phyloP scores from a whole-genome alignment of 2,329 filamentous ascomycete genomes.

The Neopestalotiopsis clavispora region DNA sequence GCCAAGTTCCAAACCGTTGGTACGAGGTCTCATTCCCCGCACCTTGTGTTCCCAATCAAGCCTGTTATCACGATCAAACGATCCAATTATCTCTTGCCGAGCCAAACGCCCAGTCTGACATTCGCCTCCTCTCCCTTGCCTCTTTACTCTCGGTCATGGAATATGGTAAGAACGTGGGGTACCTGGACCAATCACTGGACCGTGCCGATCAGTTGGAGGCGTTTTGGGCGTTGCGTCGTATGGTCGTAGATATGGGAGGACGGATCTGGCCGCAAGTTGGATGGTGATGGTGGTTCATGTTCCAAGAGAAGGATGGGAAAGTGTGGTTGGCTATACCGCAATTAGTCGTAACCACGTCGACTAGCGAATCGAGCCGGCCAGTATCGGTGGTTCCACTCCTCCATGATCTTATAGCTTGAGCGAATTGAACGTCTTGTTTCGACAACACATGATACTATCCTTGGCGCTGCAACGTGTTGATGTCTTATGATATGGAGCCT shows the following conservation, averaged over 20 bases:
- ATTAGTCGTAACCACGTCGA: background rate
- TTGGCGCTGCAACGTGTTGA: background rate
- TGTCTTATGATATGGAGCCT: background rate
- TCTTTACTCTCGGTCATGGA: background rate
- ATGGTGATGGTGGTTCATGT: background rate
- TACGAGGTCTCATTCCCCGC: conserved; percentile 6
- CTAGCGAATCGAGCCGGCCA: conserved; percentile 9
- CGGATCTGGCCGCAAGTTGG: conserved; percentile 1
- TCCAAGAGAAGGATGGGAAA: background rate
- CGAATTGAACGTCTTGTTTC: background rate
- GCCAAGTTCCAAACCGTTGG: conserved; percentile 9
- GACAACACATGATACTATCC: conserved; percentile 6
- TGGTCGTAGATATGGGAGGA: conserved; percentile 5
- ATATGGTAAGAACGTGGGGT: conserved; percentile 6
- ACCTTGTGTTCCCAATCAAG: conserved; percentile 9
- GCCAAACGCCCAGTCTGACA: conserved; percentile 9
- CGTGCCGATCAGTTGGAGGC: background rate
- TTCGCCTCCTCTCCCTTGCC: background rate
- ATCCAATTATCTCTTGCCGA: conserved; percentile 8
- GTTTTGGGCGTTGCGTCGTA: background rate
- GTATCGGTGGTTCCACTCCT: conserved; percentile 5
- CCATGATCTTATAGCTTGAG: background rate
- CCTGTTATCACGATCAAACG: background rate
- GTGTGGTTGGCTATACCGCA: conserved; percentile 4
- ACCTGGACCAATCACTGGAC: background rate